phyloP scores from a whole-genome alignment of 2,329 filamentous ascomycete species.

The Cylindrodendrum hubeiense region DNA sequence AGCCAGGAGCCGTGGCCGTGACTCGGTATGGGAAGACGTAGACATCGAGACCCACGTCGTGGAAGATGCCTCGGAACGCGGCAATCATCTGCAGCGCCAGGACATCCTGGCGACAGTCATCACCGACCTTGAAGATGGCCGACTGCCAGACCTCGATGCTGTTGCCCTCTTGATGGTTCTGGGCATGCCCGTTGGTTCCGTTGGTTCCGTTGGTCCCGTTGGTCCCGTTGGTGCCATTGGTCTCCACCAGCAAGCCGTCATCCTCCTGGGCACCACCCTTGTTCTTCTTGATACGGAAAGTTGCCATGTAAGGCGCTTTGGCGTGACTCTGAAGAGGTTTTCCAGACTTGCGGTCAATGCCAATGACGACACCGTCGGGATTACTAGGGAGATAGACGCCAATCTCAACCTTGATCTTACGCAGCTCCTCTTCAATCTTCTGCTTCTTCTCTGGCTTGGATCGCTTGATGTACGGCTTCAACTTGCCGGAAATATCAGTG shows the following conservation, averaged over 20 bases:
- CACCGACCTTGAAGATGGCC: slow-evolving; percentile 99
- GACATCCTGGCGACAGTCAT: slow-evolving; percentile 98
- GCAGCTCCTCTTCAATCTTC: slow-evolving; percentile 98
- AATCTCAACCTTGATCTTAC: slow-evolving; percentile 96
- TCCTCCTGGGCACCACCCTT: slow-evolving; percentile 65
- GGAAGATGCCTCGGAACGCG: slow-evolving; percentile 97
- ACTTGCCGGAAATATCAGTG: slow-evolving; percentile 93
- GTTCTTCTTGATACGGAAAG: slow-evolving; percentile 93
- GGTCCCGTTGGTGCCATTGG: slow-evolving; percentile 41
- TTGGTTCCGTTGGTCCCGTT: slow-evolving; percentile 50
- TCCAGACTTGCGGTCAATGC: slow-evolving; percentile 97
- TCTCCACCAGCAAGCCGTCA: slow-evolving; percentile 64
- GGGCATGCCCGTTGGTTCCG: slow-evolving; percentile 50
- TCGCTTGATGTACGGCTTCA: slow-evolving; percentile 92
- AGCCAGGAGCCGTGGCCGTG: slow-evolving; percentile 95
- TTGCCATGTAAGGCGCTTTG: slow-evolving; percentile 99
- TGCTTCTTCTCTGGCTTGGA: slow-evolving; percentile 98
- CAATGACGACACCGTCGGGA: slow-evolving; percentile 95
- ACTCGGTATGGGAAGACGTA: slow-evolving; percentile 98
- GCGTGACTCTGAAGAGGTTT: slow-evolving; percentile 98
- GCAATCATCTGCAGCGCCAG: slow-evolving; percentile 98
- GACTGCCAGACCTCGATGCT: slow-evolving; percentile 98
- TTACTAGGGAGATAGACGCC: slow-evolving; percentile 98
- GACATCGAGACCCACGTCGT: slow-evolving; percentile 92
- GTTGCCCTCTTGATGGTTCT: slow-evolving; percentile 58